Evolutionary conservation across 305 asterid species (phyloP).

Genomic region (Caryopteris hybrid): DNA sequence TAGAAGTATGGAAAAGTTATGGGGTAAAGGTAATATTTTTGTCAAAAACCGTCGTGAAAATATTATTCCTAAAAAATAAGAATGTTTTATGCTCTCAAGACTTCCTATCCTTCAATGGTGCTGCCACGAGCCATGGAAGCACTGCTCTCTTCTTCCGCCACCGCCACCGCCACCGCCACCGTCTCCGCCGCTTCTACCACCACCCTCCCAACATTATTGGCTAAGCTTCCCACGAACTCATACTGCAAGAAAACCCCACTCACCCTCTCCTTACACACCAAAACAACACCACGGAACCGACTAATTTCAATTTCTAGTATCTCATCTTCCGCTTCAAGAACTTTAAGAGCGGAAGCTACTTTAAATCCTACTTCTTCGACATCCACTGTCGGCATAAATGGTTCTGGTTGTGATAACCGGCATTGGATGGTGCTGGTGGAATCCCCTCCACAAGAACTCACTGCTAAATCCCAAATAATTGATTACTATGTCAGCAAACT

Average conservation of each 20-base stretch:
- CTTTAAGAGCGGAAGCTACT: conserved; percentile 21
- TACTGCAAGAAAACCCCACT: conserved; percentile 14
- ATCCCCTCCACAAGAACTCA: conserved; percentile 40
- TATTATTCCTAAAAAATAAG: background rate
- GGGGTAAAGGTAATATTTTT: background rate
- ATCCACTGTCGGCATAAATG: background rate
- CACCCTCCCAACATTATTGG: conserved; percentile 11
- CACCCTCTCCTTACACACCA: conserved; percentile 9
- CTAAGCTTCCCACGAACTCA: conserved; percentile 28
- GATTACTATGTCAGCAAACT: conserved; percentile 70
- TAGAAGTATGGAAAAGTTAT: background rate
- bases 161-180: conserved; percentile 20
- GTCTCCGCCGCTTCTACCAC: conserved; percentile 18
- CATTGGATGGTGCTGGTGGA: conserved; percentile 80
- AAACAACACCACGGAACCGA: conserved; percentile 8
- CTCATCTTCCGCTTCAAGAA: conserved; percentile 22
- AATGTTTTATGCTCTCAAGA: no score
- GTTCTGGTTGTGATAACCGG: conserved; percentile 17
- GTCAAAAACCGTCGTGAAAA: background rate
- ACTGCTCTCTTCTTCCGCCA: conserved; percentile 26
- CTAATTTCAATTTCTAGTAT: conserved; percentile 18
- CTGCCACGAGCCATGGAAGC: conserved; percentile 41
- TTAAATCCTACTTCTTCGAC: conserved; percentile 23
- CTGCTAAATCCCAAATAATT: conserved; percentile 49
- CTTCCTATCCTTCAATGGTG: conserved; percentile 11